Conservation (phyloP, 495 filamentous ascomycete genomes). For the Talaromyces nanjingensis region DNA sequence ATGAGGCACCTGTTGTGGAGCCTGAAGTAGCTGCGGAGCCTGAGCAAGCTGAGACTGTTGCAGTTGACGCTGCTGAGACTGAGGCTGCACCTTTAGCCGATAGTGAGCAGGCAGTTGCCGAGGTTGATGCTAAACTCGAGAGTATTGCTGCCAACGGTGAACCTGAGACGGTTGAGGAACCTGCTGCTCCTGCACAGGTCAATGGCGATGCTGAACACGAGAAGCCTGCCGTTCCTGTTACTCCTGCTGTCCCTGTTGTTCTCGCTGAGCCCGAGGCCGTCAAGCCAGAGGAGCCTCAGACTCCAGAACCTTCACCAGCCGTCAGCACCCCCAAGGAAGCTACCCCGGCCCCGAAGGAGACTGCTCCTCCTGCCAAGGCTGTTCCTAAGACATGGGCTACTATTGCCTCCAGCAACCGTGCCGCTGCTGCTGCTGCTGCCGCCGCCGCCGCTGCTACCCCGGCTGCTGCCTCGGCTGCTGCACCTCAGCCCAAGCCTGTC, state of each 20-base stretch:
- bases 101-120: conserved; percentile 16
- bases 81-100: conserved; percentile 20
- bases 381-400: conserved; percentile 87
- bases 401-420: conserved; percentile 48
- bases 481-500: conserved; percentile 23
- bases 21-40: conserved; percentile 34
- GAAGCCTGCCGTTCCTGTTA: conserved; percentile 16
- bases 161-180: conserved; percentile 46
- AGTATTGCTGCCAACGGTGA: conserved; percentile 45
- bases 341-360: conserved; percentile 44
- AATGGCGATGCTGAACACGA: conserved; percentile 25
- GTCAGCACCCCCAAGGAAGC: conserved; percentile 29
- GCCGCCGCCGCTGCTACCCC: conserved; percentile 34
- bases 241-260: conserved; percentile 23
- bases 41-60: conserved; percentile 24
- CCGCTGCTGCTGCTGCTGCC: conserved; percentile 17
- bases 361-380: conserved; percentile 40
- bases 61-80: conserved; percentile 12
- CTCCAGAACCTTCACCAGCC: conserved; percentile 43
- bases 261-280: conserved; percentile 41
- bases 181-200: conserved; percentile 25
- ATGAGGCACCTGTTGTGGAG: conserved; percentile 46
- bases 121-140: conserved; percentile 27
- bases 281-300: conserved; percentile 45
- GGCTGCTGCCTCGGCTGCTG: conserved; percentile 25